Conservation (phyloP, 2,329 filamentous ascomycete species). For the Diplodia intermedia region DNA sequence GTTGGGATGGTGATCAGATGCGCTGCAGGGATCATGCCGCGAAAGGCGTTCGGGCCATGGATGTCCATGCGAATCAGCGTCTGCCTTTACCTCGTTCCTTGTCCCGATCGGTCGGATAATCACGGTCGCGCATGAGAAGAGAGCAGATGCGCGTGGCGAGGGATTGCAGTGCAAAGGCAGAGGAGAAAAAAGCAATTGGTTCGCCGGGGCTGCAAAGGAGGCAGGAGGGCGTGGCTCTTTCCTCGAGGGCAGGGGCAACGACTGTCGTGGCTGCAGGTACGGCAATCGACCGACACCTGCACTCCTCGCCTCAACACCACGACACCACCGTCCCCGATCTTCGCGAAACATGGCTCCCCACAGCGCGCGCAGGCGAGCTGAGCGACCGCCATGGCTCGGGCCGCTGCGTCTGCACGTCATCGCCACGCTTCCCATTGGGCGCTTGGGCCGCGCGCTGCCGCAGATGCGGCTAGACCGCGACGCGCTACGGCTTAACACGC, state of each 20-base stretch:
- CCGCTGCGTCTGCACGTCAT: conserved; percentile 6
- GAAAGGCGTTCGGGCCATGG: no score
- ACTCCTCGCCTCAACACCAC: conserved; percentile 3
- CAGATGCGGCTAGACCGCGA: conserved; percentile 11
- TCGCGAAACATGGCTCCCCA: conserved; percentile 4
- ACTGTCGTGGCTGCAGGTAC: neutral
- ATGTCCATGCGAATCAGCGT: no score
- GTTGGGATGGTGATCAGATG: no score
- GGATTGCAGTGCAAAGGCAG: neutral
- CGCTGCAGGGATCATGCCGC: no score
- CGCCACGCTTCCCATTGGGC: neutral
- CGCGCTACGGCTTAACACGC: conserved; percentile 4
- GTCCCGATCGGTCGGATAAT: neutral
- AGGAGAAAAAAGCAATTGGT: neutral
- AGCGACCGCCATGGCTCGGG: neutral
- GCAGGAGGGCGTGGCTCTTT: conserved; percentile 6
- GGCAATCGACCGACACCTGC: neutral
- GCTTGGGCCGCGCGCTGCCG: conserved; percentile 8
- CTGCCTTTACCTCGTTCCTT: no score
- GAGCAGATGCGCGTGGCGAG: neutral
- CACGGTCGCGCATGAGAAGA: neutral
- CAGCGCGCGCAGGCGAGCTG: neutral
- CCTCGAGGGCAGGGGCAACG: neutral
- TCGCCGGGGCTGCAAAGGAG: neutral
- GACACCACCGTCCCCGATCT: neutral